Evolutionary conservation across 129 eudicot genomes (phyloP).

Genomic region (Glebionis coronaria): DNA sequence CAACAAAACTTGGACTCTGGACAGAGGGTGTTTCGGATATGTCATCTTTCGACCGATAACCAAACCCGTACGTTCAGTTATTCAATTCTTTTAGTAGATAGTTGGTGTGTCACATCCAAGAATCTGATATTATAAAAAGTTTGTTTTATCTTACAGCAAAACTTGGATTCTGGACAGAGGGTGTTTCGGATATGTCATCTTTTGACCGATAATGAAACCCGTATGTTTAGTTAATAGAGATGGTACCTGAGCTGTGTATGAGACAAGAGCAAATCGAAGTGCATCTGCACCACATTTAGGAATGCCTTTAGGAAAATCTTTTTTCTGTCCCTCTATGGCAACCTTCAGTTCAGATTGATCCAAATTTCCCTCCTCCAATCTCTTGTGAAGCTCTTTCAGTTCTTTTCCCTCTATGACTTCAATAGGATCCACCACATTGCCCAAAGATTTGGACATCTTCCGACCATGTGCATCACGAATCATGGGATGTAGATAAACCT

Average conservation of each 20-base stretch:
- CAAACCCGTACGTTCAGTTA: not conserved
- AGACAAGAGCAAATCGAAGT: conserved; percentile 91
- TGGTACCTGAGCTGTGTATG: conserved; percentile 92
- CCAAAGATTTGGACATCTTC: conserved; percentile 97
- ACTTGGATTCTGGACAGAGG: too few species aligned
- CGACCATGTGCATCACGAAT: conserved; percentile 99
- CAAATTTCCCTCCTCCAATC: conserved; percentile 89
- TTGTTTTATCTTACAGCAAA: too few species aligned
- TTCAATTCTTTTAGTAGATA: too few species aligned
- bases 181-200: too few species aligned
- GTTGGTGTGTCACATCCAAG: too few species aligned
- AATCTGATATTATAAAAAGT: too few species aligned
- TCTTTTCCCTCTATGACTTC: conserved; percentile 81
- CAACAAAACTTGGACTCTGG: too few species aligned
- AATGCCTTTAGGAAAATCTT: conserved; percentile 89
- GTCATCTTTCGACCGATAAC: not conserved
- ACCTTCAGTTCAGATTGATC: conserved; percentile 64
- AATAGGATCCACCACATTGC: conserved; percentile 93
- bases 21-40: too few species aligned
- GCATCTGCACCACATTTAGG: conserved; percentile 98
- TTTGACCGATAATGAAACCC: not conserved
- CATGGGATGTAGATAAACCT: conserved; percentile 98
- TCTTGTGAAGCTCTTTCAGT: conserved; percentile 75
- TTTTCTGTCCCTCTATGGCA: conserved; percentile 81
- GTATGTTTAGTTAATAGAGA: not conserved